A percentile compares a stretch with the other conserved stretches of the same genome.
These are phyloP conservation scores for Apiospora saccharicola DNA, from an alignment of 2,329 filamentous ascomycete genomes.

Conservation along the genomic window DNA sequence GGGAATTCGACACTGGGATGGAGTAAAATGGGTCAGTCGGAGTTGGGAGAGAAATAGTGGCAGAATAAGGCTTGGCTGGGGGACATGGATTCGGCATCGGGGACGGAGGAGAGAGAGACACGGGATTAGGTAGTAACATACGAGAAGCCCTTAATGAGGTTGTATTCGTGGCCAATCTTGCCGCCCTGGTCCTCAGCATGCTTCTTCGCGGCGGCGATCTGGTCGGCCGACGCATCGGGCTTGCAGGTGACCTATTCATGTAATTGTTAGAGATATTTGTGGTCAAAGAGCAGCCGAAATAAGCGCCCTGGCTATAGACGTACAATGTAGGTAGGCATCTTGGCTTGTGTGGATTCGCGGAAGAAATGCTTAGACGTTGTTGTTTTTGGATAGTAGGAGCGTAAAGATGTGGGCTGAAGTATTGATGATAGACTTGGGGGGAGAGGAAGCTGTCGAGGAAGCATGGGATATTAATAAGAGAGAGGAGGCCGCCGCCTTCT, in stretches of 20 bases:
- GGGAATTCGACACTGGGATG: conserved; percentile 74
- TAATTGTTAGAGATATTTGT: not conserved
- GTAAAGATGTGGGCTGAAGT: not conserved
- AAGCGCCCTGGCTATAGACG: conserved; percentile 29
- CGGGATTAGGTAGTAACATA: conserved; percentile 56
- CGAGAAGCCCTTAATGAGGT: conserved; percentile 91
- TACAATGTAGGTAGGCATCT: conserved; percentile 66
- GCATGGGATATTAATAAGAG: not conserved
- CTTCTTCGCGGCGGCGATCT: conserved; percentile 80
- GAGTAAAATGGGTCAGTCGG: not conserved
- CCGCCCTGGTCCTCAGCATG: conserved; percentile 78
- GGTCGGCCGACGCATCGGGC: conserved; percentile 67
- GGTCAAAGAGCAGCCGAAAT: not conserved
- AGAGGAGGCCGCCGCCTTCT: not conserved
- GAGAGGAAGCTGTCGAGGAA: conserved; percentile 8
- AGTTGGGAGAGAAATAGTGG: not conserved
- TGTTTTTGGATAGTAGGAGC: not conserved
- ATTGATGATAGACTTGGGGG: not conserved
- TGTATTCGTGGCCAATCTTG: conserved; percentile 83
- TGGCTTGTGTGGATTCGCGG: conserved; percentile 34
- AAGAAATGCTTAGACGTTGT: not conserved
- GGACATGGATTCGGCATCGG: not conserved
- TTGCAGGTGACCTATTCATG: conserved; percentile 78
- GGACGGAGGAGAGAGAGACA: not conserved
- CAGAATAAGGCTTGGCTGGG: conserved; percentile 2